Percentiles rank a stretch among this genome's conserved stretches.
Conservation (phyloP, 2,329 filamentous ascomycete genomes). For the Trichoderma koningiopsis region DNA sequence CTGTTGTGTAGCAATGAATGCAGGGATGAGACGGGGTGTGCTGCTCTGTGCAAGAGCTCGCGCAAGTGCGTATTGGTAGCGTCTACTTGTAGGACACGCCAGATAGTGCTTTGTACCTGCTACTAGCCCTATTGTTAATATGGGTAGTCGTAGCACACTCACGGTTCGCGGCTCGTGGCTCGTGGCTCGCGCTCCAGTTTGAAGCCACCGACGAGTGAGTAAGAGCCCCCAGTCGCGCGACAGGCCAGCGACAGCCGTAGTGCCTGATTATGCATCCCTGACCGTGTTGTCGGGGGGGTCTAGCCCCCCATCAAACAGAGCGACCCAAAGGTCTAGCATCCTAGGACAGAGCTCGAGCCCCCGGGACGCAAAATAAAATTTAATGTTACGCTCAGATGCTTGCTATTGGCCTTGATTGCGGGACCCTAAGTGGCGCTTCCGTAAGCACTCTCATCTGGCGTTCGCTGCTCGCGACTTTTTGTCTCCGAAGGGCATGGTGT, state of each 20-base stretch:
- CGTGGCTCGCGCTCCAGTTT: slow-evolving; percentile 21
- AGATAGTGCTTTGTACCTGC: neutral
- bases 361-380: slow-evolving; percentile 9
- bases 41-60: neutral
- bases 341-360: slow-evolving; percentile 19
- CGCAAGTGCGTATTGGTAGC: neutral
- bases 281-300: slow-evolving; percentile 5
- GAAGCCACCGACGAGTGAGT: slow-evolving; percentile 2
- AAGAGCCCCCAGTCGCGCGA: slow-evolving; percentile 13
- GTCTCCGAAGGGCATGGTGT: neutral
- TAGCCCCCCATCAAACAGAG: neutral
- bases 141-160: neutral
- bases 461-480: slow-evolving; percentile 18
- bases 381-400: slow-evolving; percentile 20
- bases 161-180: slow-evolving; percentile 22
- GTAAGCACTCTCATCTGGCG: slow-evolving; percentile 19
- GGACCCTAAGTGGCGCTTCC: neutral
- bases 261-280: slow-evolving; percentile 20
- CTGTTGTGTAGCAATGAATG: slow-evolving; percentile 9
- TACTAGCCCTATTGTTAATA: neutral
- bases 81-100: neutral
- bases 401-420: slow-evolving; percentile 19
- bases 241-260: slow-evolving; percentile 26
- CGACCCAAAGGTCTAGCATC: slow-evolving; percentile 20
- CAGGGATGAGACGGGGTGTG: slow-evolving; percentile 11